Conservation (phyloP, 2,329 filamentous ascomycete genomes). For the Diplodia seriata region DNA sequence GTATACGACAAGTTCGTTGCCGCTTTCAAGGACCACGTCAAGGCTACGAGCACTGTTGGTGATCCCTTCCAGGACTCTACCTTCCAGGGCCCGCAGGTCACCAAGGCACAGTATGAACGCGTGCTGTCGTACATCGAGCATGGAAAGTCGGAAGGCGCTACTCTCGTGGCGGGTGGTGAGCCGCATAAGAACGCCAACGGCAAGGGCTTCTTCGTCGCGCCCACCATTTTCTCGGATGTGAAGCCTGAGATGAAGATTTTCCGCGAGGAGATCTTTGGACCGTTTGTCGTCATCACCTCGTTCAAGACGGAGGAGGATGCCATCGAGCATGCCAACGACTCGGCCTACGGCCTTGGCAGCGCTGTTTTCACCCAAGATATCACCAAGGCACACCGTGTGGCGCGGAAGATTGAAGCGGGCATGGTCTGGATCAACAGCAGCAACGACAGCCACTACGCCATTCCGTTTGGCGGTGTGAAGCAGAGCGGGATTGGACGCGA, state of each 20-base stretch:
- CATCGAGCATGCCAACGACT: slow-evolving; percentile 57
- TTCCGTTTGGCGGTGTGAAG: slow-evolving; percentile 69
- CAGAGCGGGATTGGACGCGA: slow-evolving; percentile 67
- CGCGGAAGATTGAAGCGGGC: slow-evolving; percentile 56
- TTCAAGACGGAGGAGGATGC: slow-evolving; percentile 65
- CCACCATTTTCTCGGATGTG: slow-evolving; percentile 66
- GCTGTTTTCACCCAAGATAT: slow-evolving; percentile 61
- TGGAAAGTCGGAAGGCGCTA: slow-evolving; percentile 61
- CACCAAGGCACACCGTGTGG: slow-evolving; percentile 54
- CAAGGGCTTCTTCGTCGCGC: slow-evolving; percentile 64
- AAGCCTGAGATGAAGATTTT: slow-evolving; percentile 63
- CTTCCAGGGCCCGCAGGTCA: slow-evolving; percentile 67
- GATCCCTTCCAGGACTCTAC: slow-evolving; percentile 49
- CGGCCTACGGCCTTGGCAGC: slow-evolving; percentile 59
- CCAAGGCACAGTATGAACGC: slow-evolving; percentile 69
- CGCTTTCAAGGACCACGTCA: slow-evolving; percentile 55
- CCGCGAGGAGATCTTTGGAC: slow-evolving; percentile 66
- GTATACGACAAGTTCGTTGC: slow-evolving; percentile 64
- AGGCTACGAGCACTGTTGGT: slow-evolving; percentile 47
- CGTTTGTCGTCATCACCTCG: slow-evolving; percentile 67
- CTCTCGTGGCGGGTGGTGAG: slow-evolving; percentile 59
- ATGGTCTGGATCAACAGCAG: slow-evolving; percentile 61
- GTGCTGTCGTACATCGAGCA: slow-evolving; percentile 64
- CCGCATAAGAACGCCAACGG: slow-evolving; percentile 40
- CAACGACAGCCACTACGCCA: slow-evolving; percentile 40